Base-by-base conservation (phyloP, 805 yeast species). In the Yarrowia deformans region DNA sequence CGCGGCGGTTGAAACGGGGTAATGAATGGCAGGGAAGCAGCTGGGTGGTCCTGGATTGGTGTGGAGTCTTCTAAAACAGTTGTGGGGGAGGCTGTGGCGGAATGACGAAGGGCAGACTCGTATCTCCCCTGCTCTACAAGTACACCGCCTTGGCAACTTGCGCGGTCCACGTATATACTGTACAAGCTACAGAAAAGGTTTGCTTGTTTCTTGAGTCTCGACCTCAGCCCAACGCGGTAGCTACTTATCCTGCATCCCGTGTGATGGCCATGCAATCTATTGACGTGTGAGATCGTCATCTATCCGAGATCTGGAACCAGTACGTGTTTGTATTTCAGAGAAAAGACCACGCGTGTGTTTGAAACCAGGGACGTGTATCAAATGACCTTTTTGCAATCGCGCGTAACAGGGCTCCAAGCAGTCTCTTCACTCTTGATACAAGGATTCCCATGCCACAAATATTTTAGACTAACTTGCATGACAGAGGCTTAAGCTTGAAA, bases 1-100 rank as follows among this genome's bases (percentile, higher is more conserved):
- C 56, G 56, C 56, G 56, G 29, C 39, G 16, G 55, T 49, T 49
- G 55, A 49, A 49, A 49, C 55, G 18, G 52, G 32, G 7, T 18
- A 16, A 1, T 12, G 4, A 19, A 23, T 4, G 4, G 29, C 29
- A 23, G 29, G 29, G 4, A 9, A 12, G 16, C 9, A 46, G 10
- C 16, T 9, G 7, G 48, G 4, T 13, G 23, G 1, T 18, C 48
- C 4, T 18, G 48, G 23, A 18, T 14, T 19, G 16, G 50, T n/a
- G 16, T 46, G 23, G 35, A 29, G 35, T 8, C 34, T 48, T 48
- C 12, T 6, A 29, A 35, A 48, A 13, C 5, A 1, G 29, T 45
- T 45, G 32, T 19, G 16, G 16, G 14, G 13, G 35, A 14, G 18
- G 32, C 29, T 23, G 29, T 23, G 29, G 4, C 3, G 29, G 29